phyloP scores from a whole-genome alignment of 441 rosid species.

The Kokia cookei region DNA sequence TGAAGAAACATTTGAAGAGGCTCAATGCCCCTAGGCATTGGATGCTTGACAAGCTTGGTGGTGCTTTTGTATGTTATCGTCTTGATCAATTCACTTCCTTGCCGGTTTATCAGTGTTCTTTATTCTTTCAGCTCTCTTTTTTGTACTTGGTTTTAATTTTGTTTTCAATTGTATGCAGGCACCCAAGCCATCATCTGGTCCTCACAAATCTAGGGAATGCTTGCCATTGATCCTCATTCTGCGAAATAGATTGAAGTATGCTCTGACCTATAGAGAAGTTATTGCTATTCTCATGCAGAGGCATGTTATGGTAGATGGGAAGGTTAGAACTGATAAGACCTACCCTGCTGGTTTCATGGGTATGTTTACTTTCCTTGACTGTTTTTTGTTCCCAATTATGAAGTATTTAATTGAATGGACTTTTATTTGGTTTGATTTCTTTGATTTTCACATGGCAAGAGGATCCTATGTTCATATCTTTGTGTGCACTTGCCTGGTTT shows the following conservation, averaged over 20 bases:
- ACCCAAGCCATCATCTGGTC: slow-evolving; percentile 90
- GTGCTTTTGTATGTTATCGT: slow-evolving; percentile 44
- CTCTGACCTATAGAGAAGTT: slow-evolving; percentile 69
- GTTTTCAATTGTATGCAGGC: slow-evolving; percentile 36
- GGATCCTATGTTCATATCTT: background rate
- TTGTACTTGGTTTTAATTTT: background rate
- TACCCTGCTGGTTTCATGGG: slow-evolving; percentile 86
- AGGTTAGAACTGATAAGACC: slow-evolving; percentile 78
- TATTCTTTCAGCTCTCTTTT: background rate
- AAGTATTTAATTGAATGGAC: background rate
- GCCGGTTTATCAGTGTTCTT: background rate
- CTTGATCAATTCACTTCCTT: background rate
- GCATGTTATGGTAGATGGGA: slow-evolving; percentile 63
- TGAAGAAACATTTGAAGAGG: slow-evolving; percentile 63
- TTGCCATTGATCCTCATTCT: slow-evolving; percentile 64
- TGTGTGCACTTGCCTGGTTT: background rate
- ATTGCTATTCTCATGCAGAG: slow-evolving; percentile 70
- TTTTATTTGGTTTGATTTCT: background rate
- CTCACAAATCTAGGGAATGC: slow-evolving; percentile 83
- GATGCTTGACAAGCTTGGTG: slow-evolving; percentile 72
- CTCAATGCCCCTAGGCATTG: slow-evolving; percentile 64
- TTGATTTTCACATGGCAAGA: background rate
- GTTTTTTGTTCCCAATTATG: background rate
- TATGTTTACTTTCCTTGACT: slow-evolving; percentile 10
- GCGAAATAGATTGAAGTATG: slow-evolving; percentile 74